Evolutionary conservation across 1,284 basidiomycete genomes (phyloP).

Genomic region (Ganoderma lingzhi): DNA sequence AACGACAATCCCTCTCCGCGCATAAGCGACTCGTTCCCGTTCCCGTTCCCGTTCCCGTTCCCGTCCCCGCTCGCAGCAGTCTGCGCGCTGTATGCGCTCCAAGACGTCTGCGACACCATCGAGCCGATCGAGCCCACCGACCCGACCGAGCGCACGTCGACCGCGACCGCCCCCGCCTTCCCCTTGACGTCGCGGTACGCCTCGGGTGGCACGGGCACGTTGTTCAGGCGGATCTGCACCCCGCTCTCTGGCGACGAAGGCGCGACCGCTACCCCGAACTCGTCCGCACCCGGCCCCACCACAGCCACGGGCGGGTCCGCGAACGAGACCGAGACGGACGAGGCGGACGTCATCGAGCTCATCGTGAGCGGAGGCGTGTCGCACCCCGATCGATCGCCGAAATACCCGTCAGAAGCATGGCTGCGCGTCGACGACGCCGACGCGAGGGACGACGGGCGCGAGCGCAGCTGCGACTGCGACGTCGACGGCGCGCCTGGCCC

Average conservation of each 20-base stretch:
- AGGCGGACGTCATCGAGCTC: slow-evolving; percentile 29
- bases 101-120: slow-evolving; percentile 3
- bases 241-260: background rate
- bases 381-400: slow-evolving; percentile 18
- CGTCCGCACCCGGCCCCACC: background rate
- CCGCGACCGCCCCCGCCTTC: slow-evolving; percentile 7
- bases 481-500: background rate
- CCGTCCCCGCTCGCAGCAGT: background rate
- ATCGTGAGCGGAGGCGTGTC: slow-evolving; percentile 33
- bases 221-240: slow-evolving; percentile 32
- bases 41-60: background rate
- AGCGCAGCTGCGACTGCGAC: slow-evolving; percentile 15
- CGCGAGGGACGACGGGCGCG: slow-evolving; percentile 28
- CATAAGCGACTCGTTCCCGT: background rate
- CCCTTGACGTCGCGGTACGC: background rate
- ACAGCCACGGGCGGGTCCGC: slow-evolving; percentile 8
- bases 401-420: background rate
- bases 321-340: slow-evolving; percentile 23
- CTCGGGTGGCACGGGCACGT: slow-evolving; percentile 26
- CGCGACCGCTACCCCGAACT: slow-evolving; percentile 8
- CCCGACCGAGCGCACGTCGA: slow-evolving; percentile 1
- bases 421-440: slow-evolving; percentile 19
- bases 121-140: slow-evolving; percentile 8
- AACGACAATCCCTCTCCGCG: background rate
- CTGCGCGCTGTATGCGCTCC: slow-evolving; percentile 5